Base-by-base conservation (phyloP, 2,329 filamentous ascomycete genomes). In the Xylariaceae sp. region DNA sequence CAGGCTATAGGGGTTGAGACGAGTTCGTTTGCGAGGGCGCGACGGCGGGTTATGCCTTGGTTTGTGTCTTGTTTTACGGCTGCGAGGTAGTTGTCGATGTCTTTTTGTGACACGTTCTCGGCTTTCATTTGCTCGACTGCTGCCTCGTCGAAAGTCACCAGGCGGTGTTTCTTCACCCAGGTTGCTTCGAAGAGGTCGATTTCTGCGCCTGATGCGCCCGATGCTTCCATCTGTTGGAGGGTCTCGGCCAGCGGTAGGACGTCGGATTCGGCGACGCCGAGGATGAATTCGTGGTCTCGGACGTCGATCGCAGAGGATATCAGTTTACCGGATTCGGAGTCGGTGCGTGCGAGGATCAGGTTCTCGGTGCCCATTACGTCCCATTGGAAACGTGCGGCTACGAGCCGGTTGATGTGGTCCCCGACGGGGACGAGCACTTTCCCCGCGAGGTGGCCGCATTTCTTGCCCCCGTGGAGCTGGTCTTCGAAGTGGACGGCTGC, bases 401-500 rank as follows among this genome's bases (percentile, higher is more conserved):
- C 85, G 5, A 99, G 82, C 27, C 94, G 86, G 73, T 96, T 96
- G 76, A 97, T 95, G 74, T 99, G 94, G 68, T 97, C 94, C 53
- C 90, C 88, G 1, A 91, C 83, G 0, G 94, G 92, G 2, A 97
- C 94, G 9, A 99, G 77, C 1, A 97, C 94, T 69, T 97, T 99
- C 59, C 94, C 94, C 1, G 94, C 94, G 53, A 97, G 75, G 71
- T 99, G 94, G 14, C 94, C 94, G 66, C 94, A 99, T 73, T 97
- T 99, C 77, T 99, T 99, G 53, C 94, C 94, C 39, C 94, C 94
- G 66, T 97, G 94, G 42, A 97, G 81, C 72, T 99, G 94, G 66
- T 99, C 94, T 70, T 99, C 94, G 55, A 99, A 96, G 69, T 99
- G 94, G 2, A 99, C 94, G 9, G 87, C 94, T 0, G 94, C 94